Conservation (phyloP, 2,329 filamentous ascomycete genomes). For the Hymenotorrendiella dingleyae region DNA sequence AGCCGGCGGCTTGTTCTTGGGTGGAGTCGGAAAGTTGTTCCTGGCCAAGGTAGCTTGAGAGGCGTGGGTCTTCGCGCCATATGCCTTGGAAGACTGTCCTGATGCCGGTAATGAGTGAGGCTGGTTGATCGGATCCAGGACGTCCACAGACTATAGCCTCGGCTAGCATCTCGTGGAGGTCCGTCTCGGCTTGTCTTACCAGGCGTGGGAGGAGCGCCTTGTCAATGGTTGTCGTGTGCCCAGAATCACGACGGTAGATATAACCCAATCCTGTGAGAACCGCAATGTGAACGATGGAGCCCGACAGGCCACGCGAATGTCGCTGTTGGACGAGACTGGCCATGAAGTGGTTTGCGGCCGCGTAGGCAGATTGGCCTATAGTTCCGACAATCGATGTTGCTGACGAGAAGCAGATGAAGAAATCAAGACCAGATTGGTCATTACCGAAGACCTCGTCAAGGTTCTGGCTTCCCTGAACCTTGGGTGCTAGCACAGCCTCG, state of each 20-base stretch:
- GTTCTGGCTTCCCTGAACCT: constrained; percentile 30
- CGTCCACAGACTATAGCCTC: constrained; percentile 36
- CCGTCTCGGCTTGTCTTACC: constrained; percentile 27
- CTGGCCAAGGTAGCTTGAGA: neutral
- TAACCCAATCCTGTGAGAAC: constrained; percentile 39
- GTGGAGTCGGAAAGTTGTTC: neutral
- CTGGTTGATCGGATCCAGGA: neutral
- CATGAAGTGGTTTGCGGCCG: constrained; percentile 41
- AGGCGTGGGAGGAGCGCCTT: neutral
- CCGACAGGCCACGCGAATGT: constrained; percentile 34
- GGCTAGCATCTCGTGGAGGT: constrained; percentile 37
- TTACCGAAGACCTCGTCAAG: constrained; percentile 31
- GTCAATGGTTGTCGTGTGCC: neutral
- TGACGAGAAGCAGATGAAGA: constrained; percentile 35
- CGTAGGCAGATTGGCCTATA: constrained; percentile 39
- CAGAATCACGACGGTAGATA: neutral
- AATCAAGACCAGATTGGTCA: constrained; percentile 31
- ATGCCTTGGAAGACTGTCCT: neutral
- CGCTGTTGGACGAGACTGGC: constrained; percentile 33
- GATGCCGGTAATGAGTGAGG: neutral
- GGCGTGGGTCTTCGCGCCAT: neutral
- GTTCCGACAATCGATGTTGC: constrained; percentile 27
- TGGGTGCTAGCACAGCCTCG: constrained; percentile 28
- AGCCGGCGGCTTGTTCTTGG: neutral
- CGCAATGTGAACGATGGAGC: constrained; percentile 35